Base-by-base conservation (phyloP, 768 basidiomycete genomes). In the Amanita phalloides region DNA sequence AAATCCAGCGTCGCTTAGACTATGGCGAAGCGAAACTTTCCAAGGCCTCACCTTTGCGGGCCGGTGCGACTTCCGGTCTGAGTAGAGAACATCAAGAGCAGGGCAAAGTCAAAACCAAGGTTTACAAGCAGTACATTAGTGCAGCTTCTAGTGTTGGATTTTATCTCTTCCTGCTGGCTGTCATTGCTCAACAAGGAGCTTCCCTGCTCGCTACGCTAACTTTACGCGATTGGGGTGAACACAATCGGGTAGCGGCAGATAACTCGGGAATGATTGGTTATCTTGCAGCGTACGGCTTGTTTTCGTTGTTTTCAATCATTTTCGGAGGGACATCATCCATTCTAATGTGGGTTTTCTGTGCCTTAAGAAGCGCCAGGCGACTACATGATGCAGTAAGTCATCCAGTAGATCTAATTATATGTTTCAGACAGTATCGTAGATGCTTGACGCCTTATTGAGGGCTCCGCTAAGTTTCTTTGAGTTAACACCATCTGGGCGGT, bases 391-490 rank as follows among this genome's bases (percentile, higher is more conserved):
- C 73, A 58, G 84, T 89, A 53, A 37, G 82, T 71, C 2, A 35
- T 25, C 21, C 35, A 42, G 2, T 17, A 7, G 28, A 35, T 25
- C 21, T 38, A 2, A 51, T 9, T 20, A 45, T 36, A 49, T 3
- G n/a, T 39, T 17, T 30, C 41, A 6, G 38, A 49, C 55, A 33
- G 44, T 53, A 20, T 30, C 26, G 52, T 54, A 89, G 86, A 90
- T 90, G 86, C 66, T 91, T 58, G 60, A 77, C 44, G 78, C 90
- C 2, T 74, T 98, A 32, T 81, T 98, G 72, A 78, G 77, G 23
- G 85, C 90, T 0, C 91, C 91, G 0, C 65, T 94, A 57, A 82
- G 79, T 57, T 97, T 90, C 71, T 98, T 96, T 62, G 94, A 96
- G 64, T 67, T 75, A 49, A 96, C 92, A 0, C 94, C 92, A 1